These are phyloP conservation scores for Penicillium sp. DNA, from an alignment of 2,329 filamentous ascomycete genomes.

Conservation along the genomic window DNA sequence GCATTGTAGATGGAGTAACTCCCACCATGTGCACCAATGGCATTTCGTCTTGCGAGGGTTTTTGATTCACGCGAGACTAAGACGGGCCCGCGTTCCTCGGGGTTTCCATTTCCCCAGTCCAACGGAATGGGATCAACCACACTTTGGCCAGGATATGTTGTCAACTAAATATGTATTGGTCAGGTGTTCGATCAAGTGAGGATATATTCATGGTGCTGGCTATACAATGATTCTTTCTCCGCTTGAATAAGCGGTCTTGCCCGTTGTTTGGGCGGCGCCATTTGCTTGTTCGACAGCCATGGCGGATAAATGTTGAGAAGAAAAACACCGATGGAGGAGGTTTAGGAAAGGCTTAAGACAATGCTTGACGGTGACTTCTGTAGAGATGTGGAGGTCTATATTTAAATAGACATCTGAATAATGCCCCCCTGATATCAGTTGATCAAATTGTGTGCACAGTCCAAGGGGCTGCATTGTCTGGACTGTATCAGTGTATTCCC, in stretches of 20 bases:
- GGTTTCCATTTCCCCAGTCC: not conserved
- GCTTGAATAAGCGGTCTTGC: not conserved
- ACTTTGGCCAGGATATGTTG: not conserved
- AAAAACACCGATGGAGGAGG: not conserved
- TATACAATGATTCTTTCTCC: not conserved
- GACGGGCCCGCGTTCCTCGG: not conserved
- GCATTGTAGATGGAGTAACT: not conserved
- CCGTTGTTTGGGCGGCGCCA: not conserved
- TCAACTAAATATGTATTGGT: not conserved
- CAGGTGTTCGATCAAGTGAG: not conserved
- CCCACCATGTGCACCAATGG: not conserved
- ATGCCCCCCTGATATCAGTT: not conserved
- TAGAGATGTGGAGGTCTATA: not conserved
- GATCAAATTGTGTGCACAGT: not conserved
- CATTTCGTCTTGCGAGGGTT: not conserved
- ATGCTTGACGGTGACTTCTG: not conserved
- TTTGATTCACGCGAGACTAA: not conserved
- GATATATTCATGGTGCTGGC: fast-evolving
- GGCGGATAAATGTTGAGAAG: not conserved
- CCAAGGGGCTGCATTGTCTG: not conserved
- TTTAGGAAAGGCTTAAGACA: not conserved
- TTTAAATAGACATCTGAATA: not conserved
- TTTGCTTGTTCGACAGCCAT: not conserved
- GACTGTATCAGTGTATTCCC: not conserved
- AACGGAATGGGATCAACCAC: not conserved